A percentile compares a stretch with the other conserved stretches of the same genome.
Conservation (phyloP, 202 grass and related monocot species). For the Brachypodium distachyon region DNA sequence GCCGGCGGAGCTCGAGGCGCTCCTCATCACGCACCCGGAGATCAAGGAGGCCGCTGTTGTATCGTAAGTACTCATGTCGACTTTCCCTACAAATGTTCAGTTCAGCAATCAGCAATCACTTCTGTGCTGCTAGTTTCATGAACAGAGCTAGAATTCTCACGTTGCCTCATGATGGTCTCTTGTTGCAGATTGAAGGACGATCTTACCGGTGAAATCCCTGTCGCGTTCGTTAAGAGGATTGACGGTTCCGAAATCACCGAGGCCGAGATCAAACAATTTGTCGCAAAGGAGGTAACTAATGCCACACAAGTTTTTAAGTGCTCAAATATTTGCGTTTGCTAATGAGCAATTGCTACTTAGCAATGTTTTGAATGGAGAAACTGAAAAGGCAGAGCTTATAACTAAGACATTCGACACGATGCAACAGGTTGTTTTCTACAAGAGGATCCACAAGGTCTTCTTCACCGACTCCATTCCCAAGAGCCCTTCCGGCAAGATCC, state of each 20-base stretch:
- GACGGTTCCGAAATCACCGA: constrained; percentile 69
- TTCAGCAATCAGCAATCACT: not conserved
- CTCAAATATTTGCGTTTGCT: not conserved
- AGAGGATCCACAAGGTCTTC: constrained; percentile 77
- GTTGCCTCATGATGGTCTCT: not conserved
- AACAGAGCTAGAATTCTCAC: not conserved
- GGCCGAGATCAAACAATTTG: constrained; percentile 79
- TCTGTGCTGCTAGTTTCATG: not conserved
- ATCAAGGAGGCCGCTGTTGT: constrained; percentile 67
- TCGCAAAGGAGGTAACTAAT: constrained; percentile 76
- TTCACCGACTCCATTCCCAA: constrained; percentile 75
- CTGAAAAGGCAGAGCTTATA: not conserved
- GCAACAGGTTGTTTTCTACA: constrained; percentile 78
- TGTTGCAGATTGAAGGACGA: constrained; percentile 78
- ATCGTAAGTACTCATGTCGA: constrained; percentile 43
- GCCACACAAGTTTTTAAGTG: not conserved
- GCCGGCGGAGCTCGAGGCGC: constrained; percentile 55
- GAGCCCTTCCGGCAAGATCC: constrained; percentile 82
- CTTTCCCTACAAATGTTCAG: not conserved
- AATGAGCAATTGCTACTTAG: not conserved
- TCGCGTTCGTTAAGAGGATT: constrained; percentile 78
- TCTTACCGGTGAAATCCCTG: constrained; percentile 65
- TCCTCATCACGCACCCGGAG: constrained; percentile 54
- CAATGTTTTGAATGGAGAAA: not conserved
- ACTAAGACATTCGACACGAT: not conserved